These are phyloP conservation scores for Shiraia sp. DNA, from an alignment of 2,329 filamentous ascomycete genomes.

Conservation along the genomic window DNA sequence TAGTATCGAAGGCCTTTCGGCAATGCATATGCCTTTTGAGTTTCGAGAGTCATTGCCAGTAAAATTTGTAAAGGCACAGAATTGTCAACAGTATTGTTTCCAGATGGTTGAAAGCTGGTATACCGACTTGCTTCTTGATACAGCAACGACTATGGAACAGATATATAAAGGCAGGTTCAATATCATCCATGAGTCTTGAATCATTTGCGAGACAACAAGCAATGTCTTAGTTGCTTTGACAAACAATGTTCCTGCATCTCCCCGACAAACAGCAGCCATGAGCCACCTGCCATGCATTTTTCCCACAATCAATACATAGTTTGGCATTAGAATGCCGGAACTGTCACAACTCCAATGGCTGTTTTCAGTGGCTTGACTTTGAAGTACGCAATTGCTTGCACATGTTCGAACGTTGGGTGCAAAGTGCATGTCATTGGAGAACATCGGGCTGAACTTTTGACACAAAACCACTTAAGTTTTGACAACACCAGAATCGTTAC, in stretches of 20 bases:
- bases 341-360: too few relatives aligned
- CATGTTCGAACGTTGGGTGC: too few relatives aligned
- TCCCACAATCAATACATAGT: too few relatives aligned
- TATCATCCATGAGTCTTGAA: conserved; percentile 4
- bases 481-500: too few relatives aligned
- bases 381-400: too few relatives aligned
- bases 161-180: background rate
- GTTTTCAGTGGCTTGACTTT: too few relatives aligned
- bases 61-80: too few relatives aligned
- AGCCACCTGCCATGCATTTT: background rate
- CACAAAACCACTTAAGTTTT: too few relatives aligned
- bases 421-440: too few relatives aligned
- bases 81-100: too few relatives aligned
- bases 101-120: background rate
- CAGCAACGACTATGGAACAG: background rate
- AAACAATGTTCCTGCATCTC: background rate
- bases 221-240: conserved; percentile 4
- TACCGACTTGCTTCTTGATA: background rate
- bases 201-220: conserved; percentile 18
- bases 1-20: conserved; percentile 38
- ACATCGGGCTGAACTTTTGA: too few relatives aligned
- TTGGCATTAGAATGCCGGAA: too few relatives aligned
- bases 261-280: background rate
- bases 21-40: conserved; percentile 2
- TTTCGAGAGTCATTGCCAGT: conserved; percentile 8